Base-by-base conservation (phyloP, 495 filamentous ascomycete species). In the Trichoderma asperelloides region DNA sequence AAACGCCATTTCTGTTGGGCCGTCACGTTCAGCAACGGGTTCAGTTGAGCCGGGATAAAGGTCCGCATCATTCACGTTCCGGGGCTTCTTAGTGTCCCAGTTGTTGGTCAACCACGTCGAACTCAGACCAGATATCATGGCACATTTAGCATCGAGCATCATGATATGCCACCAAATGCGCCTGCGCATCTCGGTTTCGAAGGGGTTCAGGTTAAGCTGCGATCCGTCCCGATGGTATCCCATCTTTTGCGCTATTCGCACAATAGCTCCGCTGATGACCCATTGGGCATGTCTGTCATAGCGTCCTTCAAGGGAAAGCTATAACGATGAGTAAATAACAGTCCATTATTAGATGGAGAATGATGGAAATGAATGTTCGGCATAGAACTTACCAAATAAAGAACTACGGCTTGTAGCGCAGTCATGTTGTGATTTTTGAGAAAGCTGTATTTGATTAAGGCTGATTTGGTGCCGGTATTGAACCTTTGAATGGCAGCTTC, bases 141-240 rank as follows among this genome's bases (percentile, higher is more conserved):
- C 78, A 64, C 76, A 79, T 67, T 79, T 78, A 37, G 78, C 79
- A 66, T 91, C 89, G 69, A 89, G 84, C 66, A 88, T 81, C 69
- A 89, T 77, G 41, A 91, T 88, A 68, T 88, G 86, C 88, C 87
- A 91, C 89, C 89, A 91, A 43, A 90, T 74, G 0, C 89, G 80
- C 65, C 89, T 81, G 21, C 89, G 81, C 73, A 88, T 87, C 70
- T 91, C 89, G 18, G 87, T 84, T 70, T 90, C 87, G 66, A 86
- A 84, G 2, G 87, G 82, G 5, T 81, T 70, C n/a, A 91, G 82
- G 0, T 86, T 84, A 68, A 91, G 85, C 18, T 83, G 78, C 13
- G 86, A 84, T 25, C 89, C 89, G 67, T 91, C 89, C 13, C 87
- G 84, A 71, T 91, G 89, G 1, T 91, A 78, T 0, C 88, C 88